Conservation (phyloP, 2,329 filamentous ascomycete species). For the Botrytis paeoniae region DNA sequence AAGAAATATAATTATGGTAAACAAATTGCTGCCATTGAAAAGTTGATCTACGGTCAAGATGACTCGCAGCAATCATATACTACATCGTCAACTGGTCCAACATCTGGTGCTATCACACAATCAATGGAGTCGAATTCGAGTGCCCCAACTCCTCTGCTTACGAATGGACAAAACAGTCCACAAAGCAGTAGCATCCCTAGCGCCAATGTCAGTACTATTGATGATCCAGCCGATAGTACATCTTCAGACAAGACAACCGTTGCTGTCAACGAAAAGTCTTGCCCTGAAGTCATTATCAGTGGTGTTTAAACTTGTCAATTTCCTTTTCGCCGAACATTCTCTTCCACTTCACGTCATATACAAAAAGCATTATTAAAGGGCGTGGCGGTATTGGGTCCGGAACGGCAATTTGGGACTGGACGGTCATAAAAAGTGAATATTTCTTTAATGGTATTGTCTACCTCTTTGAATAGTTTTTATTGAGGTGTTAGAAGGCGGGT, state of each 20-base stretch:
- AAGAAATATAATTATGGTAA: constrained; percentile 65
- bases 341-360: constrained; percentile 16
- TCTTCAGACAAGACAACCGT: constrained; percentile 27
- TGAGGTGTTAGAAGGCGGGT: constrained; percentile 15
- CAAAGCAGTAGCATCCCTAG: constrained; percentile 65
- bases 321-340: constrained; percentile 15
- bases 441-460: constrained; percentile 11
- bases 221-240: constrained; percentile 31
- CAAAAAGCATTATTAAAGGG: constrained; percentile 21
- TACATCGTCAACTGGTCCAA: constrained; percentile 27
- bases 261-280: constrained; percentile 25
- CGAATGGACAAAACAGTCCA: constrained; percentile 66
- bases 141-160: constrained; percentile 63
- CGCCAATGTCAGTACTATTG: constrained; percentile 52
- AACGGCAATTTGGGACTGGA: constrained; percentile 11
- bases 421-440: constrained; percentile 16
- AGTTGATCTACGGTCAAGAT: constrained; percentile 44
- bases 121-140: constrained; percentile 49
- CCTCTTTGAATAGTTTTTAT: background rate
- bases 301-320: constrained; percentile 25
- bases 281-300: constrained; percentile 35
- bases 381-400: constrained; percentile 15
- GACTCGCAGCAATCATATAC: constrained; percentile 21
- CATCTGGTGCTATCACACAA: constrained; percentile 35
- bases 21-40: constrained; percentile 63